Base-by-base conservation (phyloP, 176 grass and related monocot species). In the Metroxylon sagu region DNA sequence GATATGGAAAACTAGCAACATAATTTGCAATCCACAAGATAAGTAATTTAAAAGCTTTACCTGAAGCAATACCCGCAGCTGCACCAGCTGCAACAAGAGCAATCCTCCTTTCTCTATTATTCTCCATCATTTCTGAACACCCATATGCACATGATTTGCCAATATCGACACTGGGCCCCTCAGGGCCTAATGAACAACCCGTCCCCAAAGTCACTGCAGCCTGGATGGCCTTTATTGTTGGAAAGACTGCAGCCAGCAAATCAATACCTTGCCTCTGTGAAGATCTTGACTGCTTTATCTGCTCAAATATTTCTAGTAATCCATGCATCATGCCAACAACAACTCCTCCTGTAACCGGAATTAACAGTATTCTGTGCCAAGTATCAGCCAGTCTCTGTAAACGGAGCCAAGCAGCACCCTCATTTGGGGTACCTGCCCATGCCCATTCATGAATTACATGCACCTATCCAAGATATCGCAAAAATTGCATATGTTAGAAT, bases 291-390 rank as follows among this genome's bases (percentile, higher is more conserved):
- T 83, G 87, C 59, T 72, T 97, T 85, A 97, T 88, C 82, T 97
- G 92, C 65, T 85, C 83, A 77, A 96, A 97, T 26, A 88, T 91
- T 73, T 97, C 92, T 62, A 97, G 74, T 17, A 97, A 70, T 51
- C 92, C 92, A 69, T 97, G 92, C 92, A 97, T 91, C 92, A 97
- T 91, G 66, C 92, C 92, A 61, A 96, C 92, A 79, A 97, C 85
- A 55, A 97, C 92, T 71, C 92, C 92, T 80, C 92, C 92, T 60
- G 87, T 97, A 27, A 97, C 81, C 49, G 92, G 92, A 69, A 97
- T 87, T 49, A 97, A 76, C 63, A 97, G 66, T 74, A 97, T 91
- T 71, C 87, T 86, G 59, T 91, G 92, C 92, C 92, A 91, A 56
- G 92, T 97, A 71, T 97, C 93, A 64, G 87, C 80, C 15, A 97